Evolutionary conservation across 83 land plant species (phyloP).

Genomic region (Larix sibirica): DNA sequence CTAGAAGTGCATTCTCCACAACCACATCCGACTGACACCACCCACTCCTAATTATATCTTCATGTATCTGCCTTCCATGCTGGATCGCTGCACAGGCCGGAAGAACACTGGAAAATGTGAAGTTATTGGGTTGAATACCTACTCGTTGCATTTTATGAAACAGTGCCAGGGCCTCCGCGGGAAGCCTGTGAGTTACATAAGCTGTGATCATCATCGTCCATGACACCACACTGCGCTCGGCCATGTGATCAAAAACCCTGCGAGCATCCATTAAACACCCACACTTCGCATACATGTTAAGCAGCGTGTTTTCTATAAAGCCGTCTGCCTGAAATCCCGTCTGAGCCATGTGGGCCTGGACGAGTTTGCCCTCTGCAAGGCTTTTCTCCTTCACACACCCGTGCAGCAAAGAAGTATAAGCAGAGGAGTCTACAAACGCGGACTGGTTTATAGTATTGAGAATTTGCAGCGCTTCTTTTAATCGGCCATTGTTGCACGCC

Average conservation of each 20-base stretch:
- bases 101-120: neutral
- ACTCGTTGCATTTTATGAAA: neutral
- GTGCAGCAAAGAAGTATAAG: neutral
- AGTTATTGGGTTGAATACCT: neutral
- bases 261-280: neutral
- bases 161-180: neutral
- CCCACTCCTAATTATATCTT: slow-evolving; percentile 18
- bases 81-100: neutral
- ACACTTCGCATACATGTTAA: neutral
- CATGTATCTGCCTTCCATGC: neutral
- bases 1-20: slow-evolving; percentile 33
- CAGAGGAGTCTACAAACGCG: no score
- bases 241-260: neutral
- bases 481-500: no score
- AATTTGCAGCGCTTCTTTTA: no score
- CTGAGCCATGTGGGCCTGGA: slow-evolving; percentile 11
- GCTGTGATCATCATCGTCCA: neutral
- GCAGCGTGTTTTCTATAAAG: neutral
- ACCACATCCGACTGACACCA: slow-evolving; percentile 32
- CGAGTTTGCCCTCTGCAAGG: neutral
- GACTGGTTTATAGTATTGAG: no score
- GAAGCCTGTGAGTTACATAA: neutral
- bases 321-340: neutral
- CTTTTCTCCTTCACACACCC: neutral
- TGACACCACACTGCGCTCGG: neutral